Conservation (phyloP, 2,329 filamentous ascomycete species). For the Metarhizium album region DNA sequence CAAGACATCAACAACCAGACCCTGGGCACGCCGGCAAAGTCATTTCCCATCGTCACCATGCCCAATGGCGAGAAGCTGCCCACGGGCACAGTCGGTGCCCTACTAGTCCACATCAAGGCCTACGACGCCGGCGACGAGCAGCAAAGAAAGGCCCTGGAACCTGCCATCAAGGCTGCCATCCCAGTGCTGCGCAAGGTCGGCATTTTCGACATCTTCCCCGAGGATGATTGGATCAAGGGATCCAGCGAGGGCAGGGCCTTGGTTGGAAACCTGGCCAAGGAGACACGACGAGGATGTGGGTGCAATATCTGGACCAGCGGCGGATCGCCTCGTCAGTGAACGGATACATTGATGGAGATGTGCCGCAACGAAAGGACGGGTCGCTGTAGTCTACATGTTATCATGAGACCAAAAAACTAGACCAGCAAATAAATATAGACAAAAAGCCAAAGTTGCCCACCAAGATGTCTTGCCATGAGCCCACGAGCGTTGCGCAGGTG, state of each 20-base stretch:
- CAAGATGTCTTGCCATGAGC: neutral
- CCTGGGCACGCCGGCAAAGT: conserved; percentile 2
- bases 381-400: too few species aligned
- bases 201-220: conserved; percentile 9
- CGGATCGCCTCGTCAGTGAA: too few species aligned
- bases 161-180: conserved; percentile 4
- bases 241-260: conserved; percentile 5
- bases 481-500: neutral
- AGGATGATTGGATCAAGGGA: conserved; percentile 8
- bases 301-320: too few species aligned
- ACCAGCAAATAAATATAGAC: too few species aligned
- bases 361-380: too few species aligned
- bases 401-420: too few species aligned
- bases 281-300: too few species aligned
- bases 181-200: conserved; percentile 2
- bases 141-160: neutral
- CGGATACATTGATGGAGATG: too few species aligned
- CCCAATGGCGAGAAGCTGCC: conserved; percentile 8
- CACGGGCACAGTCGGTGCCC: conserved; percentile 9
- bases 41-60: conserved; percentile 4
- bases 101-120: conserved; percentile 8
- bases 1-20: conserved; percentile 10
- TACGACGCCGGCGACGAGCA: conserved; percentile 3
- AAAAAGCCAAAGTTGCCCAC: too few species aligned
- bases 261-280: conserved; percentile 6